These are phyloP conservation scores for Volvariella surrecta DNA, from an alignment of 1,284 basidiomycete species.

Conservation along the genomic window DNA sequence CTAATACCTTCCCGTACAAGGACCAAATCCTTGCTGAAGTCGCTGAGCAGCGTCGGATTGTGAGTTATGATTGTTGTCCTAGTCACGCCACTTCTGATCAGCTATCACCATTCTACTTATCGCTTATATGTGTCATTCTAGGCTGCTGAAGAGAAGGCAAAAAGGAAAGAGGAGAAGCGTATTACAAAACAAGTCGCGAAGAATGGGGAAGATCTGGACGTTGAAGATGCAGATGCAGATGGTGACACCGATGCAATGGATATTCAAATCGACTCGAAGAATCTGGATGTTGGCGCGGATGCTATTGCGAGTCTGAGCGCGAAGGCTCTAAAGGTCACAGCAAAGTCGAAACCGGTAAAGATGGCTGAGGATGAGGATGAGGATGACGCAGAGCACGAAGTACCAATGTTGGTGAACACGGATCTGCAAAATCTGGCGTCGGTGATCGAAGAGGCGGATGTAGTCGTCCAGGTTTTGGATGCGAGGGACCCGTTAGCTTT, in stretches of 20 bases:
- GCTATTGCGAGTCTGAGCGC: constrained; percentile 35
- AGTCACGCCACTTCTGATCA: too few relatives aligned
- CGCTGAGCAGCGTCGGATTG: constrained; percentile 67
- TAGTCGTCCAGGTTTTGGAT: constrained; percentile 80
- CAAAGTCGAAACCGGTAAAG: constrained; percentile 14
- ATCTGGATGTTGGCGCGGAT: constrained; percentile 29
- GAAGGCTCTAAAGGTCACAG: constrained; percentile 25
- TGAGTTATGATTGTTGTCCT: constrained; percentile 24
- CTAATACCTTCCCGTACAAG: constrained; percentile 97
- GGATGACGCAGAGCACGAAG: constrained; percentile 41
- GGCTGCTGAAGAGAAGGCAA: constrained; percentile 67
- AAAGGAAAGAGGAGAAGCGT: constrained; percentile 54
- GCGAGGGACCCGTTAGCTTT: constrained; percentile 75
- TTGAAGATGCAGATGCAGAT: neutral
- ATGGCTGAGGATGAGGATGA: constrained; percentile 21
- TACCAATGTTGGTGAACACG: constrained; percentile 56
- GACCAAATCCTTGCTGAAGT: constrained; percentile 93
- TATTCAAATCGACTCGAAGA: constrained; percentile 10
- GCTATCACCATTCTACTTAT: neutral
- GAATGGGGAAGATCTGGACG: constrained; percentile 1
- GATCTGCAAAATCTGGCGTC: constrained; percentile 60
- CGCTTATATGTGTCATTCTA: constrained; percentile 11
- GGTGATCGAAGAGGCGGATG: constrained; percentile 79
- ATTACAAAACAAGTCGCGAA: constrained; percentile 26
- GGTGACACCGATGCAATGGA: too few relatives aligned